Conservation (phyloP, 805 yeast species). For the Kluyveromyces wickerhamii region DNA sequence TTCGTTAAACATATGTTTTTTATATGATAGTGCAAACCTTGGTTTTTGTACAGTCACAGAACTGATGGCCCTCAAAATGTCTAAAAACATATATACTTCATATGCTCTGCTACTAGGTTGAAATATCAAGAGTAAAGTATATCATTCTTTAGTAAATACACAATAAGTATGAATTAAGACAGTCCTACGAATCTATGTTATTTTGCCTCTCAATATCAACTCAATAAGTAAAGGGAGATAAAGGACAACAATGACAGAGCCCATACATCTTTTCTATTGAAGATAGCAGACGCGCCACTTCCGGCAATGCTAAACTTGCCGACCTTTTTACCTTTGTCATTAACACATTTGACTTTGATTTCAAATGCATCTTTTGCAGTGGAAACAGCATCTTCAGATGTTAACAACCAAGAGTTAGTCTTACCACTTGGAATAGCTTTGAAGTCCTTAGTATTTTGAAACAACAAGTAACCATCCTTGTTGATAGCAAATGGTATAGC, state of each 20-base stretch:
- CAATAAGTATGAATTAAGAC: too few relatives aligned
- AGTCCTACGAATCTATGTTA: too few relatives aligned
- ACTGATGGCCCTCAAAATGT: too few relatives aligned
- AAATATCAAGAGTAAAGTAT: too few relatives aligned
- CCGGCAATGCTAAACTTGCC: neutral
- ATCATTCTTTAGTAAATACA: too few relatives aligned
- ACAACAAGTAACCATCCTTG: neutral
- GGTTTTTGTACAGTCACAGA: too few relatives aligned
- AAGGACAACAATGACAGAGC: neutral
- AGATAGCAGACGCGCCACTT: neutral
- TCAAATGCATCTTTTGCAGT: neutral
- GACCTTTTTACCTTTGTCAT: neutral
- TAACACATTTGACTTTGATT: neutral
- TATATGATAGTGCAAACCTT: too few relatives aligned
- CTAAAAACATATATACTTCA: too few relatives aligned
- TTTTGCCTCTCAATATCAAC: too few relatives aligned
- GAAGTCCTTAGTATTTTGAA: neutral
- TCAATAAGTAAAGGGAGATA: too few relatives aligned
- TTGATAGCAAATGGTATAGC: conserved; percentile 1
- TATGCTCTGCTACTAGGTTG: too few relatives aligned
- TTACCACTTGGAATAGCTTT: conserved; percentile 2
- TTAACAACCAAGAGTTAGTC: neutral
- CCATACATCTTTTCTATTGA: neutral
- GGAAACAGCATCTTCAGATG: conserved; percentile 1
- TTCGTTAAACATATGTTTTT: too few relatives aligned